A percentile compares a stretch with the other conserved stretches of the same genome.
These are phyloP conservation scores for Diaporthe sp. DNA, from an alignment of 2,329 filamentous ascomycete species.

Conservation along the genomic window DNA sequence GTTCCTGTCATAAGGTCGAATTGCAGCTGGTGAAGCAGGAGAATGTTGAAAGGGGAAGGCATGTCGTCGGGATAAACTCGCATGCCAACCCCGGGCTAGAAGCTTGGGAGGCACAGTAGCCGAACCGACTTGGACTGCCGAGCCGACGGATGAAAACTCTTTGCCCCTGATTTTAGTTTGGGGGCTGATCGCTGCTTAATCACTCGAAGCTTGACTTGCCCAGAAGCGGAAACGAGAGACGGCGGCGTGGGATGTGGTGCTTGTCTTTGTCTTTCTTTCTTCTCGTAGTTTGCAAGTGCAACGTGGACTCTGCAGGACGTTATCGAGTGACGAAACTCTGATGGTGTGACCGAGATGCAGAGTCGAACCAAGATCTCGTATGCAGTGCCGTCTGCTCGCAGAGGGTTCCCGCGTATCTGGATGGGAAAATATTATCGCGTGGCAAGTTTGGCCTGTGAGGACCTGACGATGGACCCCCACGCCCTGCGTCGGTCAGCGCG, in stretches of 20 bases:
- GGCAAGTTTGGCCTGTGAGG: slow-evolving; percentile 17
- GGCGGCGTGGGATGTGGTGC: background rate
- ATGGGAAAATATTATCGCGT: slow-evolving; percentile 24
- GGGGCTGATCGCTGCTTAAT: slow-evolving; percentile 21
- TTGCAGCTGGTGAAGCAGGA: background rate
- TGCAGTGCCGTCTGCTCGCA: background rate
- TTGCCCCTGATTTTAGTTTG: slow-evolving; percentile 25
- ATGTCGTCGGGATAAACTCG: slow-evolving; percentile 27
- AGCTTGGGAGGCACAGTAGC: slow-evolving; percentile 10
- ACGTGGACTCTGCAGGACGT: background rate
- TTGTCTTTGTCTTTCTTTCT: background rate
- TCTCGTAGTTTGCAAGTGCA: background rate
- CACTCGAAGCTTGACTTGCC: slow-evolving; percentile 16
- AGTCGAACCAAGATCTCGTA: slow-evolving; percentile 14
- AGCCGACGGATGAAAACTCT: slow-evolving; percentile 27
- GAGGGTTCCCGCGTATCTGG: background rate
- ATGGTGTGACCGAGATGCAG: background rate
- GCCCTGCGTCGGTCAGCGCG: background rate
- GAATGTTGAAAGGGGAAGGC: background rate
- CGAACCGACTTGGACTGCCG: slow-evolving; percentile 32
- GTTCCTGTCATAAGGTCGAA: too few relatives aligned
- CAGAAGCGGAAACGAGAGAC: background rate
- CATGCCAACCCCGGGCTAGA: slow-evolving; percentile 22
- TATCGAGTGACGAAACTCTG: background rate
- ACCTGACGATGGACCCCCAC: slow-evolving; percentile 30